A percentile compares a stretch with the other conserved stretches of the same genome.
Conservation (phyloP, 371 early-diverging fungal genomes). For the Chytridiales sp. region DNA sequence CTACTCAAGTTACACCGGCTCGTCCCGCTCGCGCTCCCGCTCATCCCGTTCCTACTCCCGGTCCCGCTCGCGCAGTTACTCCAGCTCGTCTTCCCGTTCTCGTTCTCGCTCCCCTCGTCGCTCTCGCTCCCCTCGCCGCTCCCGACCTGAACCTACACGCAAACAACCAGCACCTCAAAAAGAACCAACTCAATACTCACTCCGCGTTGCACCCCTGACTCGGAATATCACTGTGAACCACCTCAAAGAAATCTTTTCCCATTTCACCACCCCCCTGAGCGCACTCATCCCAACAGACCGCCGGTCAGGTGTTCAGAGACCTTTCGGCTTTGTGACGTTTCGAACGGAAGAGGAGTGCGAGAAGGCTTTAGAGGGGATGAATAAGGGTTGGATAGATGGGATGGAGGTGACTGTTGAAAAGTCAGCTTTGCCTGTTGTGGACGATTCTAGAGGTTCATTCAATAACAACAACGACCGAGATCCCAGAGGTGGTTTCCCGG, state of each 20-base stretch:
- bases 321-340: conserved; percentile 12
- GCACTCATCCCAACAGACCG: conserved; percentile 2
- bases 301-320: neutral
- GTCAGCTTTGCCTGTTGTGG: no score
- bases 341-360: conserved; percentile 7
- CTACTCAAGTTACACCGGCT: conserved; percentile 6
- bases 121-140: conserved; percentile 10
- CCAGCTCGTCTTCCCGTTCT: conserved; percentile 8
- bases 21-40: conserved; percentile 6
- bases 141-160: conserved; percentile 1
- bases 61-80: no score
- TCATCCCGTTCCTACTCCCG: conserved; percentile 12
- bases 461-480: no score
- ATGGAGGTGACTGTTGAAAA: no score
- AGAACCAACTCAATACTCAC: neutral
- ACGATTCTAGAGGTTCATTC: no score
- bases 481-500: no score
- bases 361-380: conserved; percentile 14
- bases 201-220: conserved; percentile 1
- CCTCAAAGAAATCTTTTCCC: conserved; percentile 11
- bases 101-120: conserved; percentile 10
- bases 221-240: conserved; percentile 10
- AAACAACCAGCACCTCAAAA: neutral
- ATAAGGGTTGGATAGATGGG: conserved; percentile 18
- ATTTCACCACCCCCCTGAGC: neutral